Evolutionary conservation across 495 filamentous ascomycete genomes (phyloP), one percentile per base, ranked within the genome.

Genomic region (Aspergillus carlsbadensis): DNA sequence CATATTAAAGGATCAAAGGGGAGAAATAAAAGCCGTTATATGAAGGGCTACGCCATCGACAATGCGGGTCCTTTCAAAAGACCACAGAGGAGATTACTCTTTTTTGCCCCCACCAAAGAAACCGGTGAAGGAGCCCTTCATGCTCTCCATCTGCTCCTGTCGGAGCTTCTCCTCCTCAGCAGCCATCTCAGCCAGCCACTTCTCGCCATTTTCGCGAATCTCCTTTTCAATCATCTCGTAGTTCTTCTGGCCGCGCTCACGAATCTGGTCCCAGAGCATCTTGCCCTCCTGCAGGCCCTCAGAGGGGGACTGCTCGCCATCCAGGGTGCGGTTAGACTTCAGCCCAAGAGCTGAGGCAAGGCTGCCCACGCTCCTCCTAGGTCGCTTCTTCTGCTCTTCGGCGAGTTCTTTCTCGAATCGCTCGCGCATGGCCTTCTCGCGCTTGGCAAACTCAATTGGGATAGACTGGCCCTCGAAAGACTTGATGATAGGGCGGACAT

Each of bases 181-280:
- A 37, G 86, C 87, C 79, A 96, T 92, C 72, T 97, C 92, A 77
- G 87, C 89, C 63, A 98, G 77, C 91, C 92, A 95, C 72, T 91
- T 90, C 76, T 91, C 89, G 36, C 90, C 94, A 68, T 98, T 93
- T 71, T 92, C 87, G 39, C 86, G 80, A 66, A 98, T 94, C 74
- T 96, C 85, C 65, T 82, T 83, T 72, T 98, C 94, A 57, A 96
- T 82, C 66, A 84, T 68, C 76, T 96, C 83, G 73, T 98, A 98
- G 68, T 90, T 86, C 74, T 87, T 86, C 73, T 91, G 89, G 21
- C 95, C 93, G 35, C 90, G 80, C 75, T 98, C 95, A 34, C 95
- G 85, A 47, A 92, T 88, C 67, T 92, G 84, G 65, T 98, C 94
- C 73, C 88, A 90, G 47, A 95, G 78, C 87, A 96, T 98, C 84